Base-by-base conservation (phyloP, 306 rosid genomes). In the Parietaria judaica region DNA sequence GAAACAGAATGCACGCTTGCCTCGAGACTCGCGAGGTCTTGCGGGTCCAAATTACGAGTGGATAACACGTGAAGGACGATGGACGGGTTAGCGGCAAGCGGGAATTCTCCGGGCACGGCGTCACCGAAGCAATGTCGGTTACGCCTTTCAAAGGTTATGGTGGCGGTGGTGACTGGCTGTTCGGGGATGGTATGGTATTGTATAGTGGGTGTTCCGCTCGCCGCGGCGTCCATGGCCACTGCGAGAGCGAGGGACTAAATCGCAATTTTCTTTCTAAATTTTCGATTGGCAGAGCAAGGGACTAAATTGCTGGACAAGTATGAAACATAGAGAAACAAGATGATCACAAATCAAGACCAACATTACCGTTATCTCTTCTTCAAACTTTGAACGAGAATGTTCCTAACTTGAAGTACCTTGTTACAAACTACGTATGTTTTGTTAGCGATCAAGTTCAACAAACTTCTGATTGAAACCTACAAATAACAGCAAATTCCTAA, bases 211-310 rank as follows among this genome's bases (percentile, higher is more conserved):
- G 89, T 86, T 77, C 95, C 89, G 67, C 96, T 82, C 3, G 96
- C 80, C 55, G 98, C 81, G 73, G 95, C 96, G 51, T 92, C 98
- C 96, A 92, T 91, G 88, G 95, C 96, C 96, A 88, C 95, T 87
- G 96, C 95, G 47, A 44, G 15, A 52, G 7, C 44, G 4, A 39
- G 7, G 44, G n/a, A n/a, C 44, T 39, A 3, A 3, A 39, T 39
- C 44, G n/a, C n/a, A n/a, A n/a, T 39, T 39, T 39, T 39, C 44
- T 39, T 39, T 39, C 44, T n/a, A n/a, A n/a, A n/a, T 39, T 52
- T 52, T 52, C 60, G 44, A 36, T 70, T 76, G 39, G 87, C 97
- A 91, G 97, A 83, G 87, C 86, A 67, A 72, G 70, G 71, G 66
- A 77, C 82, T 79, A 81, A 73, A 63, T 72, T 68, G 74, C 88